phyloP scores from a whole-genome alignment of 768 basidiomycete species.

The Lentinus brumalis region DNA sequence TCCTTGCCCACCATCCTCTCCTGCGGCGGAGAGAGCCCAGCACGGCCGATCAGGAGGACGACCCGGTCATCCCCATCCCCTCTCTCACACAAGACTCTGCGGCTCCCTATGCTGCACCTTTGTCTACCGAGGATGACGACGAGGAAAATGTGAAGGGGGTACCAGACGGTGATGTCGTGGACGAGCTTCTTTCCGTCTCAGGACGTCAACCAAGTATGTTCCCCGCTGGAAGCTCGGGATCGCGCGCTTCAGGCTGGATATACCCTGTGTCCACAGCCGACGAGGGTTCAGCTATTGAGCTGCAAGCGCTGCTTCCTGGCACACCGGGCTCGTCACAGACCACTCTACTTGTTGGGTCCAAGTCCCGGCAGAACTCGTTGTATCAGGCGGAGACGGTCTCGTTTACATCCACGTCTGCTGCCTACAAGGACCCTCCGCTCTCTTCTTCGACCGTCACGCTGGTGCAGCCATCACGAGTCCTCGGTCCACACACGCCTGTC shows the following conservation, averaged over 20 bases:
- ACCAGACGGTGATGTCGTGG: slow-evolving; percentile 21
- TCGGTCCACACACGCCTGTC: slow-evolving; percentile 44
- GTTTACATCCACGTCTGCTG: background rate
- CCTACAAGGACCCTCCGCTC: background rate
- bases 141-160: background rate
- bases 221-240: background rate
- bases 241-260: background rate
- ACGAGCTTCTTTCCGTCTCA: slow-evolving; percentile 3
- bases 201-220: background rate
- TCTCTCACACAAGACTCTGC: slow-evolving; percentile 10
- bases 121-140: background rate
- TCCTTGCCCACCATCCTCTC: slow-evolving; percentile 21
- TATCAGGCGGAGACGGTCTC: background rate
- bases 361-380: background rate
- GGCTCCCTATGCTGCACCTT: background rate
- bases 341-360: background rate
- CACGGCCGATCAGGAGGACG: slow-evolving; percentile 19
- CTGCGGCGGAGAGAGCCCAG: slow-evolving; percentile 24
- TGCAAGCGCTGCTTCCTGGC: slow-evolving; percentile 1
- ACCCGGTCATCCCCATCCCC: slow-evolving; percentile 8
- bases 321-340: background rate
- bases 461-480: background rate
- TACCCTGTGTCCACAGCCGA: background rate
- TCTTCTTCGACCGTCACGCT: slow-evolving; percentile 15
- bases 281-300: slow-evolving; percentile 2